Evolutionary conservation across 495 filamentous ascomycete genomes (phyloP).

Genomic region (Penicillium waksmanii): DNA sequence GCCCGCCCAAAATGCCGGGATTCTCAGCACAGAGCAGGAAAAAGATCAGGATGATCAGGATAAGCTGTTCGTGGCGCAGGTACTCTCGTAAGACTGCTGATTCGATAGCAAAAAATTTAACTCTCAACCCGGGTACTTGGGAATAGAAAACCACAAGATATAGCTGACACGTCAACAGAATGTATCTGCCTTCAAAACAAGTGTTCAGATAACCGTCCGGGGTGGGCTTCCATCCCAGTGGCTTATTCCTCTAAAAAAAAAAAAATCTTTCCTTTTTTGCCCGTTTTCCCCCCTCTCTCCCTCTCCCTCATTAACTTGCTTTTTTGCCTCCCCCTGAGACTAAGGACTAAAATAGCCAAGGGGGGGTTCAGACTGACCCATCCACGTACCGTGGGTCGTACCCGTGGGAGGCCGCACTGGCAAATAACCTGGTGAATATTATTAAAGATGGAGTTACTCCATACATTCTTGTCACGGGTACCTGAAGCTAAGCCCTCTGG

Average conservation of each 20-base stretch:
- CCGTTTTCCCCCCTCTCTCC: background rate
- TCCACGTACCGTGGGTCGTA: slow-evolving; percentile 23
- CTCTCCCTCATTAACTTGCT: background rate
- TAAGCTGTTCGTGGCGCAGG: slow-evolving; percentile 22
- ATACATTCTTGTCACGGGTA: slow-evolving; percentile 3
- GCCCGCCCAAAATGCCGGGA: slow-evolving; percentile 16
- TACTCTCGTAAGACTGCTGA: slow-evolving; percentile 11
- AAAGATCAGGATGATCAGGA: slow-evolving; percentile 13
- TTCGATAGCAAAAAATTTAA: slow-evolving; percentile 9
- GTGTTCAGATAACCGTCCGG: slow-evolving; percentile 5
- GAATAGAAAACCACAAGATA: background rate
- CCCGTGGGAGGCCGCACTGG: slow-evolving; percentile 11
- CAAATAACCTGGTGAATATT: slow-evolving; percentile 19
- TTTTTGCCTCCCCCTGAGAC: slow-evolving; percentile 8
- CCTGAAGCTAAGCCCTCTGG: slow-evolving; percentile 4
- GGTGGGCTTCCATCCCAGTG: slow-evolving; percentile 2
- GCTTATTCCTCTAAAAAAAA: no score
- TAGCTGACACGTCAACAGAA: background rate
- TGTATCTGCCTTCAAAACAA: background rate
- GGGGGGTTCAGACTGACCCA: slow-evolving; percentile 19
- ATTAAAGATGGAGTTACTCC: slow-evolving; percentile 3
- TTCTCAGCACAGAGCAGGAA: slow-evolving; percentile 8
- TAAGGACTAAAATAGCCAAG: slow-evolving; percentile 2
- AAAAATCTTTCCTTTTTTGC: background rate
- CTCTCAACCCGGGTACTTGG: slow-evolving; percentile 3